Conservation (phyloP, 345 rosid species). For the Euphorbia lathyris region DNA sequence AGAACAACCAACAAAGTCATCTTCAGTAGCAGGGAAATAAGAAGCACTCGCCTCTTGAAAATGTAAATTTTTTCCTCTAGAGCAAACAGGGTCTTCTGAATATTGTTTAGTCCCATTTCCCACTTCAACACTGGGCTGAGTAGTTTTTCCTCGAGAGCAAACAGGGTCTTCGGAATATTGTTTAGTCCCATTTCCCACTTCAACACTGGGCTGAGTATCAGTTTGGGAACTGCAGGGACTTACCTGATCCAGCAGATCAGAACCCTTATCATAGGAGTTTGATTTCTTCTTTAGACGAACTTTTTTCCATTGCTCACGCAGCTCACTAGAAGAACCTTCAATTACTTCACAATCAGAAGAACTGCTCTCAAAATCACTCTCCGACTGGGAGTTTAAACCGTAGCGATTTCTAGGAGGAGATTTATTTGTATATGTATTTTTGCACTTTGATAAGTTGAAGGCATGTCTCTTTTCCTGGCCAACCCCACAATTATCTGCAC, state of each 20-base stretch:
- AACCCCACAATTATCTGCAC: constrained; percentile 43
- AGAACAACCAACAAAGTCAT: constrained; percentile 17
- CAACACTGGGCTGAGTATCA: constrained; percentile 24
- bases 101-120: constrained; percentile 25
- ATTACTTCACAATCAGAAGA: constrained; percentile 37
- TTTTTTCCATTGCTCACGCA: constrained; percentile 68
- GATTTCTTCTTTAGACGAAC: constrained; percentile 42
- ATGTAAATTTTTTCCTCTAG: constrained; percentile 24
- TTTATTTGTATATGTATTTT: constrained; percentile 24
- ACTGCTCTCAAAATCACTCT: constrained; percentile 11
- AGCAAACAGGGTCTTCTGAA: constrained; percentile 21
- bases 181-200: constrained; percentile 23
- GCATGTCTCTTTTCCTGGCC: constrained; percentile 34
- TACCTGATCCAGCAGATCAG: constrained; percentile 27
- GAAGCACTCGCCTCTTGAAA: constrained; percentile 21
- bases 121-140: constrained; percentile 18
- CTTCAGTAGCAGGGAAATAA: constrained; percentile 23
- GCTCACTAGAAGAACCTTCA: constrained; percentile 51
- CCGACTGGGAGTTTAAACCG: constrained; percentile 18
- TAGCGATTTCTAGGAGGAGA: constrained; percentile 12
- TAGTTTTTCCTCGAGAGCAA: constrained; percentile 24
- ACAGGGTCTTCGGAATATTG: constrained; percentile 21
- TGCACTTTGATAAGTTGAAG: constrained; percentile 45
- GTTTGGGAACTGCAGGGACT: constrained; percentile 28
- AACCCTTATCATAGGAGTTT: constrained; percentile 28